Conservation (phyloP, 129 eudicot species). For the Artemisia argyi region DNA sequence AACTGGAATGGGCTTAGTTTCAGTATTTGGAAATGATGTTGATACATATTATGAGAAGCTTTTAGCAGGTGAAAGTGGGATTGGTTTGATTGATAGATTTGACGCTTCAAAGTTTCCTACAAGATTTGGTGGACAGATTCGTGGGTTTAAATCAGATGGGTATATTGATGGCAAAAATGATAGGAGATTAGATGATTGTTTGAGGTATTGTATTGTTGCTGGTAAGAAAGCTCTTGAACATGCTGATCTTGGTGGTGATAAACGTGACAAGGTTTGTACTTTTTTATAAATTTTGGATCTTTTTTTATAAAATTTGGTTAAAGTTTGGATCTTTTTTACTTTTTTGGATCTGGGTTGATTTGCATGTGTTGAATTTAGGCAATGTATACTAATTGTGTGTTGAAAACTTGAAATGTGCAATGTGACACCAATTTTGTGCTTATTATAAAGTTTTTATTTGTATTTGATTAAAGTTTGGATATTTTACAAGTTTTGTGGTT, state of each 20-base stretch:
- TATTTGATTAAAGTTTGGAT: no score
- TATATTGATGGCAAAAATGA: constrained; percentile 97
- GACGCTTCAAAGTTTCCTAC: constrained; percentile 97
- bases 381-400: neutral
- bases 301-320: neutral
- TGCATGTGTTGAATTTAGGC: neutral
- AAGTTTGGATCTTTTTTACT: neutral
- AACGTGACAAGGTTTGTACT: constrained; percentile 50
- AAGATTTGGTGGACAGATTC: constrained; percentile 94
- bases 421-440: no score
- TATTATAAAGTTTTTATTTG: no score
- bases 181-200: constrained; percentile 83
- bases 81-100: constrained; percentile 76
- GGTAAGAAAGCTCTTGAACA: constrained; percentile 88
- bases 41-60: constrained; percentile 80
- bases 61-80: constrained; percentile 85
- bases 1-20: constrained; percentile 96
- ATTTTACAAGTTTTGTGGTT: neutral
- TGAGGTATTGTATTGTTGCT: constrained; percentile 86
- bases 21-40: constrained; percentile 92
- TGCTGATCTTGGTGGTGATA: constrained; percentile 86
- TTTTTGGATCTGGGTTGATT: no score
- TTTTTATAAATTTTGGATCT: no score
- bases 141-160: constrained; percentile 79
- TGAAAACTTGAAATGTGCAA: no score